Evolutionary conservation across 1,139 yeast genomes (phyloP).

Genomic region (Meyerozyma carpophila): DNA sequence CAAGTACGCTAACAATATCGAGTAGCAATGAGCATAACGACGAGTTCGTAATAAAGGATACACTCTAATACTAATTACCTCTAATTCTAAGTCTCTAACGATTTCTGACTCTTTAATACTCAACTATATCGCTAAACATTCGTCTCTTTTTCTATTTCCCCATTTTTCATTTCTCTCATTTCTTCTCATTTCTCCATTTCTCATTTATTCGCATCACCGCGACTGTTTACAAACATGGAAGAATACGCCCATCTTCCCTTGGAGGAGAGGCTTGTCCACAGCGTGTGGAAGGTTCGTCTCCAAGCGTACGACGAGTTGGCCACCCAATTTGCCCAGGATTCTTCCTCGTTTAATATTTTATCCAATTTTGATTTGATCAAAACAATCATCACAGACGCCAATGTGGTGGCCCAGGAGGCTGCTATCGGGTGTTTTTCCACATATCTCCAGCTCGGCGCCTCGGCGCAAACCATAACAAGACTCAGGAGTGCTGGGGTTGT

Average conservation of each 20-base stretch:
- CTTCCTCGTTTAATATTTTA: conserved; percentile 45
- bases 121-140: neutral
- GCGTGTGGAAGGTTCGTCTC: conserved; percentile 87
- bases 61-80: no score
- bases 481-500: conserved; percentile 42
- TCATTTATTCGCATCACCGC: neutral
- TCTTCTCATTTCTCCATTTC: neutral
- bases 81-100: no score
- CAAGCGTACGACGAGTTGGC: conserved; percentile 72
- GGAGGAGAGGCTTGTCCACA: conserved; percentile 61
- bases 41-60: no score
- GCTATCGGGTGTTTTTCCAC: conserved; percentile 57
- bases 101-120: neutral
- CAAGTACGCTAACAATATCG: conserved; percentile 31
- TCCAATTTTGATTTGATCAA: conserved; percentile 46
- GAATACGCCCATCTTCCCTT: conserved; percentile 64
- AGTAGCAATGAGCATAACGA: conserved; percentile 11
- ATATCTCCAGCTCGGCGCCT: conserved; percentile 59
- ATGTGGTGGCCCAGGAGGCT: conserved; percentile 89
- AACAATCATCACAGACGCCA: conserved; percentile 64
- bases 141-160: neutral
- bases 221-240: conserved; percentile 13
- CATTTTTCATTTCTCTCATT: neutral
- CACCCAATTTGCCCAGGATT: conserved; percentile 35
- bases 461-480: conserved; percentile 25